phyloP scores from a whole-genome alignment of 2,329 filamentous ascomycete species.

The Colletotrichum karsti region DNA sequence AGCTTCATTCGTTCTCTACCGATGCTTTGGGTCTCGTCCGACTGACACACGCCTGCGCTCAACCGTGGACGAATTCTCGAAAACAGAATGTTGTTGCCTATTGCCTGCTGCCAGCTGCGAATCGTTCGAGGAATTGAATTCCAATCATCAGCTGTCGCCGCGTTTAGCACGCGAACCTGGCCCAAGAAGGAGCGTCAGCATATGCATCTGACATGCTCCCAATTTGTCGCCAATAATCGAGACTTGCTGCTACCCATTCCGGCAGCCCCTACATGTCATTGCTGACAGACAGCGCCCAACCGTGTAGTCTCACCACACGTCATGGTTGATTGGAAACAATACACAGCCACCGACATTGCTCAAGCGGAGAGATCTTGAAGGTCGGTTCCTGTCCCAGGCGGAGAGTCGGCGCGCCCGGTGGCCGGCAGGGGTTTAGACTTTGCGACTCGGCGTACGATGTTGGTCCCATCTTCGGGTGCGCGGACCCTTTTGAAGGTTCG shows the following conservation, averaged over 20 bases:
- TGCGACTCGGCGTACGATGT: neutral
- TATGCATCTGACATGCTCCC: neutral
- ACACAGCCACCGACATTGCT: slow-evolving; percentile 23
- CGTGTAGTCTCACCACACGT: slow-evolving; percentile 9
- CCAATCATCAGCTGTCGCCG: too few species aligned
- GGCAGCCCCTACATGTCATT: neutral
- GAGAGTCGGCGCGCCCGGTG: neutral
- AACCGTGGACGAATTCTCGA: neutral
- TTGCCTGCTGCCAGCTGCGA: too few species aligned
- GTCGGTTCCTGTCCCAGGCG: neutral
- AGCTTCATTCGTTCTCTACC: neutral
- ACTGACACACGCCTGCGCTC: neutral
- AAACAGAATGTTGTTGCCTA: neutral
- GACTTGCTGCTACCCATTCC: neutral
- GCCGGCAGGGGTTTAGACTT: slow-evolving; percentile 9
- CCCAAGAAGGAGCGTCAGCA: neutral
- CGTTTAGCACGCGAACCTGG: too few species aligned
- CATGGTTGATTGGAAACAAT: slow-evolving; percentile 14
- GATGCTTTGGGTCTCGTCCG: neutral
- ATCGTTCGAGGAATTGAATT: too few species aligned
- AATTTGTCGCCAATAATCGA: neutral
- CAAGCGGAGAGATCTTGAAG: slow-evolving; percentile 18
- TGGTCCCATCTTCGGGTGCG: slow-evolving; percentile 20
- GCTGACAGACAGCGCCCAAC: neutral
- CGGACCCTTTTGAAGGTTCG: slow-evolving; percentile 1